These are phyloP conservation scores for Rhizoclosmatium globosum DNA, from an alignment of 192 early-diverging fungal genomes.

Conservation along the genomic window DNA sequence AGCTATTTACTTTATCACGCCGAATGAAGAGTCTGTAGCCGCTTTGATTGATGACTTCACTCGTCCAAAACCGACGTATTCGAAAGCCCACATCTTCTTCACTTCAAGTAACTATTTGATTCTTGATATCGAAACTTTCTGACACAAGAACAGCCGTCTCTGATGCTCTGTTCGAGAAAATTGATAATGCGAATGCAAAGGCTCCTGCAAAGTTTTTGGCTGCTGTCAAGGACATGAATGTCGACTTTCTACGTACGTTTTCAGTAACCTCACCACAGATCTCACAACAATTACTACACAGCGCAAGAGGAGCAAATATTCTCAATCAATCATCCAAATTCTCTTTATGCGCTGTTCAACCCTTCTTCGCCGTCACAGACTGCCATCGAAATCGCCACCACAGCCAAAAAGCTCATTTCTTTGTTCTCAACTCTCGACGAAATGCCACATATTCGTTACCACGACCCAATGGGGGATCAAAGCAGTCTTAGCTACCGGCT, in stretches of 20 bases:
- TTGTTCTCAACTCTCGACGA: slow-evolving; percentile 57
- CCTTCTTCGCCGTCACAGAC: slow-evolving; percentile 25
- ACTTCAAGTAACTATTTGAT: slow-evolving; percentile 41
- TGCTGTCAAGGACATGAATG: slow-evolving; percentile 54
- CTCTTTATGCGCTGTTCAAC: slow-evolving; percentile 46
- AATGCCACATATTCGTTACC: slow-evolving; percentile 76
- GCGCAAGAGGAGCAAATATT: slow-evolving; percentile 60
- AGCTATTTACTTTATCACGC: slow-evolving; percentile 68
- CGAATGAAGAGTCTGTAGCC: slow-evolving; percentile 49
- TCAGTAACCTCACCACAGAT: background rate
- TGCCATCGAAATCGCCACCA: slow-evolving; percentile 38
- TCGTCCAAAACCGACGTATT: slow-evolving; percentile 58
- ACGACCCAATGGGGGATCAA: slow-evolving; percentile 72
- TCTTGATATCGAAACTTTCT: background rate
- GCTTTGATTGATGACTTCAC: slow-evolving; percentile 61
- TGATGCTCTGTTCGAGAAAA: slow-evolving; percentile 67
- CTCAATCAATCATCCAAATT: slow-evolving; percentile 45
- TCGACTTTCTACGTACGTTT: slow-evolving; percentile 59
- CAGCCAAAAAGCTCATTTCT: slow-evolving; percentile 52
- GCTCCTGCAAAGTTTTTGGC: slow-evolving; percentile 48
- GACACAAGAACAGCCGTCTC: slow-evolving; percentile 60
- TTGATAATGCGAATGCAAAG: slow-evolving; percentile 53
- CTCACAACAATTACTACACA: slow-evolving; percentile 17
- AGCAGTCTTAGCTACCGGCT: slow-evolving; percentile 45
- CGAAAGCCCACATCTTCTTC: slow-evolving; percentile 63